Conservation (phyloP, 2,329 filamentous ascomycete genomes). For the Thelonectria olida region DNA sequence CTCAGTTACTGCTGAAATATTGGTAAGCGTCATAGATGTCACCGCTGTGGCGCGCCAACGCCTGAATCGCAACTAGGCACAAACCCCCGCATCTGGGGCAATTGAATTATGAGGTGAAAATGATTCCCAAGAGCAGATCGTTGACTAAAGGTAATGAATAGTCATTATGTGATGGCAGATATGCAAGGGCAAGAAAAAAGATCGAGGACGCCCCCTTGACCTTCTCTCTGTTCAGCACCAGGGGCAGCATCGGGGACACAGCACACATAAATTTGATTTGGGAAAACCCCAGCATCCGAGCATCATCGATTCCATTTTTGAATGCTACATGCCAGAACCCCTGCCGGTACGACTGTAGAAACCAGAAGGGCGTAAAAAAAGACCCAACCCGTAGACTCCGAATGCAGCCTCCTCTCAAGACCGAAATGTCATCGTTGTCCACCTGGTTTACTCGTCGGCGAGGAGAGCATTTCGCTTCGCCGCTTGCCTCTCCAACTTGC, state of each 20-base stretch:
- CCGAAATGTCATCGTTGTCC: slow-evolving; percentile 54
- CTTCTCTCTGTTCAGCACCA: not conserved
- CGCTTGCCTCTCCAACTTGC: slow-evolving; percentile 90
- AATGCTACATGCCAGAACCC: slow-evolving; percentile 67
- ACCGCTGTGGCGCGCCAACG: not conserved
- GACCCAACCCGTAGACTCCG: slow-evolving; percentile 68
- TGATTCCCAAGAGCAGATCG: not conserved
- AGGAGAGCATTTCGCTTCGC: slow-evolving; percentile 90
- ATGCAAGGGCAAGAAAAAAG: not conserved
- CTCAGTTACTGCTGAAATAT: no score
- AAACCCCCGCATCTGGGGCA: not conserved
- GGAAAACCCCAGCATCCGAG: slow-evolving; percentile 45
- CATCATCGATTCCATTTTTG: slow-evolving; percentile 63
- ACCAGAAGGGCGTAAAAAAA: slow-evolving; percentile 57
- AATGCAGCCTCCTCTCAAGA: slow-evolving; percentile 66
- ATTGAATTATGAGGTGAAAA: not conserved
- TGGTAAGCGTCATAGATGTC: not conserved
- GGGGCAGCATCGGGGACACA: not conserved
- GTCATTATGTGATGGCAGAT: not conserved
- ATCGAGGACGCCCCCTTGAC: not conserved
- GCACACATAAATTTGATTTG: slow-evolving; percentile 21
- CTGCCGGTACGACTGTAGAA: slow-evolving; percentile 60
- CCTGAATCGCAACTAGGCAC: not conserved
- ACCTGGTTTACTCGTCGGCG: slow-evolving; percentile 68
- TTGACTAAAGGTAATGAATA: no score